A percentile compares a stretch with the other conserved stretches of the same genome.
These are phyloP conservation scores for Helichrysum umbraculigerum DNA, from an alignment of 129 eudicot species.

Conservation along the genomic window DNA sequence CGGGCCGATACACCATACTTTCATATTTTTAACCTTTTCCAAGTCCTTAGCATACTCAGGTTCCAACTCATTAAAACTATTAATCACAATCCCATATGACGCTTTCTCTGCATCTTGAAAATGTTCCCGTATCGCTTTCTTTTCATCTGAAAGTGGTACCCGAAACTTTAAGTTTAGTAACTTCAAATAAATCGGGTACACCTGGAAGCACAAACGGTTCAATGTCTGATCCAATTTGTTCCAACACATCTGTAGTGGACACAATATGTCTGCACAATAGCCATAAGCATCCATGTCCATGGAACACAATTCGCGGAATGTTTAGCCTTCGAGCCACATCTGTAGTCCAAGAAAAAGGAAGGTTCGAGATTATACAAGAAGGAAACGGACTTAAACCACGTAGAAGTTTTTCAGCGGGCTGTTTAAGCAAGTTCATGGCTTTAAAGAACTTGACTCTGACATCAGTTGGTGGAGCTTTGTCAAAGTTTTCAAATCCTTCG, in stretches of 20 bases:
- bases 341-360: not conserved
- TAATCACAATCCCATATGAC: slow-evolving; percentile 3
- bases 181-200: not conserved
- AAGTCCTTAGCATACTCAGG: not conserved
- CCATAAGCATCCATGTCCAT: slow-evolving; percentile 8
- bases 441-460: not conserved
- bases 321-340: slow-evolving; percentile 4
- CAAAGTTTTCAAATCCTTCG: not conserved
- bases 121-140: not conserved
- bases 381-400: not conserved
- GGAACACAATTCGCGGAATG: not conserved
- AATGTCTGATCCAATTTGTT: not conserved
- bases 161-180: not conserved
- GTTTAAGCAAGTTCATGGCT: not conserved
- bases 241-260: not conserved
- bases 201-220: not conserved
- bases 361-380: slow-evolving; percentile 1
- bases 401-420: not conserved
- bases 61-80: slow-evolving; percentile 1
- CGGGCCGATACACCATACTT: slow-evolving; percentile 3
- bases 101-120: not conserved
- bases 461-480: not conserved
- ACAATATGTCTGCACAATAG: not conserved
- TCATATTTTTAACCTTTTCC: not conserved
- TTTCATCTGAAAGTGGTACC: not conserved